Evolutionary conservation across 2,329 filamentous ascomycete species (phyloP), one percentile per base, ranked within the genome.

Genomic region (Colletotrichum sp.): DNA sequence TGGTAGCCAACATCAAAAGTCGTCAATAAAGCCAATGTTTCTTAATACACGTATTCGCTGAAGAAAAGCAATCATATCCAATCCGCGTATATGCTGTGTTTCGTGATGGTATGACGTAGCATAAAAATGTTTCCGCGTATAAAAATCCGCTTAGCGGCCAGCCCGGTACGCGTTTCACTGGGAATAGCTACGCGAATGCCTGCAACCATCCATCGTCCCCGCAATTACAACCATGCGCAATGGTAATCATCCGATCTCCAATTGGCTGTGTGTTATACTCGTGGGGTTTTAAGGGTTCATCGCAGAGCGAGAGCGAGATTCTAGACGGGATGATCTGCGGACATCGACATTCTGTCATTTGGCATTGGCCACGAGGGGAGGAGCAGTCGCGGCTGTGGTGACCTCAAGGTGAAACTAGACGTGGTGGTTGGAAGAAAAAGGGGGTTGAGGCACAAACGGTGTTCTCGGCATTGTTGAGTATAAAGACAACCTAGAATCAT

Each of bases 101-200:
- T 72, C 8, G 55, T 63, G 55, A 55, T 13, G 22, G 29, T 29
- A 62, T 75, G 72, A 72, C 36, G 69, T 75, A 32, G 19, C 36
- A 49, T 62, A 25, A 32, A 61, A 19, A 29, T 16, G 34, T 62
- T 66, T 72, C 36, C 69, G 72, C 72, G 52, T 75, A 72, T 63
- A 72, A 39, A 39, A 22, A 22, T 52, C n/a, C 52, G 62, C 36
- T 44, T 32, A 32, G 55, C 68, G 9, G 30, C 36, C 52, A 66
- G 30, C 11, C n/a, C 30, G 25, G 69, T 55, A 72, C 55, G 62
- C 25, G 62, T 55, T 67, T 67, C 69, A 67, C 68, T 72, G 62
- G 67, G 39, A 75, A 75, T 67, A 63, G 52, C 29, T 32, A 25
- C 29, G 22, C 30, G 13, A 39, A 44, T 63, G 52, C 55, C 69